These are phyloP conservation scores for Epichloe bromicola DNA, from an alignment of 2,329 filamentous ascomycete genomes.

Conservation along the genomic window DNA sequence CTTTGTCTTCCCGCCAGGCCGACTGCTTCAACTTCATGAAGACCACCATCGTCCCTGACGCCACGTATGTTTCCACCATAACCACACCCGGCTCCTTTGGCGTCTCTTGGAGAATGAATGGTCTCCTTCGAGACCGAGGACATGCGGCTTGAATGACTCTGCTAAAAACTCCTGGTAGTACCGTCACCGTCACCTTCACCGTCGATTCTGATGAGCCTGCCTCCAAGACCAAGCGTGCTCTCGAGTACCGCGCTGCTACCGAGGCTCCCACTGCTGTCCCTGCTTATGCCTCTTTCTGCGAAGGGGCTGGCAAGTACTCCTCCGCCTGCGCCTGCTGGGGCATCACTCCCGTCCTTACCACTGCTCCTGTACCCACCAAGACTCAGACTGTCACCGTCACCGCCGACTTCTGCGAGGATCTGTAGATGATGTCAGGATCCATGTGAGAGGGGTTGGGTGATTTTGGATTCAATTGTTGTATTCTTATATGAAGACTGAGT, in stretches of 20 bases:
- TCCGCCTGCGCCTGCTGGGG: slow-evolving; percentile 33
- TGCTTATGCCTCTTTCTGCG: slow-evolving; percentile 27
- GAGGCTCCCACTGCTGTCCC: slow-evolving; percentile 21
- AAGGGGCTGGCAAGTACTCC: slow-evolving; percentile 21
- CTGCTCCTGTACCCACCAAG: slow-evolving; percentile 24
- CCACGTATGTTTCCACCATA: slow-evolving; percentile 21
- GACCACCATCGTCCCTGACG: slow-evolving; percentile 26
- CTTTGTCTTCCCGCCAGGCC: slow-evolving; percentile 22
- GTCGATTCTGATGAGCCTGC: slow-evolving; percentile 20
- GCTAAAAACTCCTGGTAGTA: slow-evolving; percentile 9
- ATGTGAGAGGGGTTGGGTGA: background rate
- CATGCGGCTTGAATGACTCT: background rate
- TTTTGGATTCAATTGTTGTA: background rate
- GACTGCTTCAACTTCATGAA: slow-evolving; percentile 29
- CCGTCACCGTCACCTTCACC: slow-evolving; percentile 25
- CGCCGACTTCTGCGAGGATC: slow-evolving; percentile 27
- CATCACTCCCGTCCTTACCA: slow-evolving; percentile 25
- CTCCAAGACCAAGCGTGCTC: slow-evolving; percentile 16
- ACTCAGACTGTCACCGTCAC: slow-evolving; percentile 29
- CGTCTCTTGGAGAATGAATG: background rate
- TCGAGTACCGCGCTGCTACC: slow-evolving; percentile 19
- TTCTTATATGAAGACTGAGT: background rate
- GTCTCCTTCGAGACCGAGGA: background rate
- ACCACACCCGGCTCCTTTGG: background rate
- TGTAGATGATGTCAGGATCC: slow-evolving; percentile 9